Evolutionary conservation across 2,329 filamentous ascomycete species (phyloP).

Genomic region (Truncatella angustata): DNA sequence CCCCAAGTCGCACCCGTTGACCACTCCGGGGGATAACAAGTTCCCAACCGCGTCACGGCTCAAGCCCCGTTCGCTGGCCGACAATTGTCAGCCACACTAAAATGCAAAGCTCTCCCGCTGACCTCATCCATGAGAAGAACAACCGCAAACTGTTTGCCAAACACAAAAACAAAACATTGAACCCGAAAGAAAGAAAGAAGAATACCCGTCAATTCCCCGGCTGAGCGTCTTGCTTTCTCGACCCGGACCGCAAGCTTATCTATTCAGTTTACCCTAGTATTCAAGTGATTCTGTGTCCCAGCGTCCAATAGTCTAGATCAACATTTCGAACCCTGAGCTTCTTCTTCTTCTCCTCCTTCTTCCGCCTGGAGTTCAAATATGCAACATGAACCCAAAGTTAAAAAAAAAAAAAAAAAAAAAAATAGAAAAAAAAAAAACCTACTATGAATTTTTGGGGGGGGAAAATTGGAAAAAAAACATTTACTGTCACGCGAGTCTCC

Average conservation of each 20-base stretch:
- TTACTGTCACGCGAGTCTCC: background rate
- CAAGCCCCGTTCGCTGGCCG: background rate
- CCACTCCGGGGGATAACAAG: background rate
- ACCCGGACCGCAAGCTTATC: conserved; percentile 3
- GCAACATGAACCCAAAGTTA: background rate
- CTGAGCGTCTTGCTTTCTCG: conserved; percentile 1
- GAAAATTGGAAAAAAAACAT: no score
- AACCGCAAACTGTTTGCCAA: background rate
- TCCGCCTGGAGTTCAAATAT: background rate
- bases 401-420: no score
- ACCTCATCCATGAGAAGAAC: background rate
- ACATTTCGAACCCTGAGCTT: background rate
- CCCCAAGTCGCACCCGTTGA: no score
- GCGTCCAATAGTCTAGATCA: background rate
- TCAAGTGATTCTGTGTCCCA: background rate
- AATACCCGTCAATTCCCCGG: background rate
- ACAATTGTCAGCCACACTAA: no score
- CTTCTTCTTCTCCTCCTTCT: background rate
- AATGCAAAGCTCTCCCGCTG: background rate
- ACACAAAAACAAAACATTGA: background rate
- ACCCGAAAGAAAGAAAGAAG: background rate
- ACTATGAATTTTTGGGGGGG: no score
- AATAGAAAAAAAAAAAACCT: no score
- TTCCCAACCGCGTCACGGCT: background rate
- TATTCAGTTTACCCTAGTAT: background rate